Conservation (phyloP, 805 yeast species). For the Candida fluviatilis region DNA sequence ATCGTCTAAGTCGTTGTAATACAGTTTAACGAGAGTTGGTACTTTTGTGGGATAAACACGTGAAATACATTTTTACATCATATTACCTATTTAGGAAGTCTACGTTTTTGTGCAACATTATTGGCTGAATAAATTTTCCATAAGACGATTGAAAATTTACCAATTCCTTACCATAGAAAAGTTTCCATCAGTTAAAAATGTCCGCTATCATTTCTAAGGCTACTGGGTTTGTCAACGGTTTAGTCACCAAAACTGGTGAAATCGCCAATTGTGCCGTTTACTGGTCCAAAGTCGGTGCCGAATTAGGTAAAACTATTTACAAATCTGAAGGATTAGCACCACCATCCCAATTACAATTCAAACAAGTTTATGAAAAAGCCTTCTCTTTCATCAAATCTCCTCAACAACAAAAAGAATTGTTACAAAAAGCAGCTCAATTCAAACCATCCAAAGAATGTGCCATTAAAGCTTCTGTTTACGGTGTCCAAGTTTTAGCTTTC, state of each 20-base stretch:
- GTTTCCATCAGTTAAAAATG: conserved; percentile 17
- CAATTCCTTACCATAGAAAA: not conserved
- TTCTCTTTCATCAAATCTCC: conserved; percentile 34
- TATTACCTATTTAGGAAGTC: conserved; percentile 22
- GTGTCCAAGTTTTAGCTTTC: conserved; percentile 82
- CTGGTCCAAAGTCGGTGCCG: conserved; percentile 72
- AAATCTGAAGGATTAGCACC: conserved; percentile 91
- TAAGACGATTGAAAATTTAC: conserved; percentile 1
- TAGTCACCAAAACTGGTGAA: conserved; percentile 34
- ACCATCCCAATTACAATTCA: conserved; percentile 74
- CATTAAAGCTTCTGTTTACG: conserved; percentile 67
- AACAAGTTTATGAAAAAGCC: conserved; percentile 58
- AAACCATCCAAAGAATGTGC: conserved; percentile 51
- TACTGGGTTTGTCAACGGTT: conserved; percentile 31
- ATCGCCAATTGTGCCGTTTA: conserved; percentile 58
- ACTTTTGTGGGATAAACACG: too few species aligned
- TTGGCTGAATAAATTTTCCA: conserved; percentile 5
- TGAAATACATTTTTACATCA: too few species aligned
- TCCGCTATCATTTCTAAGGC: conserved; percentile 42
- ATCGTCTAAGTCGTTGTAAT: too few species aligned
- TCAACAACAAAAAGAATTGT: conserved; percentile 56
- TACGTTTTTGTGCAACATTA: conserved; percentile 7
- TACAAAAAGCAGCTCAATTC: conserved; percentile 43
- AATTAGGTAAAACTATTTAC: conserved; percentile 74
- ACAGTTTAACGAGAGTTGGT: too few species aligned